Conservation (phyloP, 129 eudicot genomes). For the Escallonia herrerae region DNA sequence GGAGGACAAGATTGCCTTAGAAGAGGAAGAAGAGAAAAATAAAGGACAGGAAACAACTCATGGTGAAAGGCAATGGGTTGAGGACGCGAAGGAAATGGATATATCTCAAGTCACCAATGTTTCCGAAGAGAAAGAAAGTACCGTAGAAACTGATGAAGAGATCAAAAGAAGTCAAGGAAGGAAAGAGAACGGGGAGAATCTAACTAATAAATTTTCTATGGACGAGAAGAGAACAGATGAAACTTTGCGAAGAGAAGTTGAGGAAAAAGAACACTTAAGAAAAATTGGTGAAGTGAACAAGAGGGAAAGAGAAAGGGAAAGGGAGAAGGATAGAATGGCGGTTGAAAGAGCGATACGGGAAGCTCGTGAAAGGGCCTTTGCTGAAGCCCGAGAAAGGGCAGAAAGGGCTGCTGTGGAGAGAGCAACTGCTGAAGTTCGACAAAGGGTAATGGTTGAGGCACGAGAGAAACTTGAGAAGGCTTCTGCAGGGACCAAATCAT, state of each 20-base stretch:
- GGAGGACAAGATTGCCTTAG: slow-evolving; percentile 12
- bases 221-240: slow-evolving; percentile 35
- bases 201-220: background rate
- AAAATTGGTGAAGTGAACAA: slow-evolving; percentile 39
- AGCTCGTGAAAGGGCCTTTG: slow-evolving; percentile 91
- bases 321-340: slow-evolving; percentile 62
- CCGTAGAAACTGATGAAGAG: slow-evolving; percentile 20
- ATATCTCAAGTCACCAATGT: slow-evolving; percentile 20
- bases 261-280: slow-evolving; percentile 26
- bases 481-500: slow-evolving; percentile 26
- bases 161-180: slow-evolving; percentile 6
- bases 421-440: slow-evolving; percentile 71
- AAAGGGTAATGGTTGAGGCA: slow-evolving; percentile 63
- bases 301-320: slow-evolving; percentile 56
- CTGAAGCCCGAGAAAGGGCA: slow-evolving; percentile 75
- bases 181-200: slow-evolving; percentile 13
- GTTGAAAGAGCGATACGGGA: slow-evolving; percentile 92
- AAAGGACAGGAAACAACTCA: slow-evolving; percentile 15
- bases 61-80: slow-evolving; percentile 21
- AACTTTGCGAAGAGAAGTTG: slow-evolving; percentile 18
- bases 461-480: slow-evolving; percentile 56
- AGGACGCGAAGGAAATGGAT: slow-evolving; percentile 23
- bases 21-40: slow-evolving; percentile 17
- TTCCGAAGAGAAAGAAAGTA: slow-evolving; percentile 14
- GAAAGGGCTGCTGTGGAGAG: slow-evolving; percentile 88